These are phyloP conservation scores for Hypocreales sp. DNA, from an alignment of 2,329 filamentous ascomycete species.

Conservation along the genomic window DNA sequence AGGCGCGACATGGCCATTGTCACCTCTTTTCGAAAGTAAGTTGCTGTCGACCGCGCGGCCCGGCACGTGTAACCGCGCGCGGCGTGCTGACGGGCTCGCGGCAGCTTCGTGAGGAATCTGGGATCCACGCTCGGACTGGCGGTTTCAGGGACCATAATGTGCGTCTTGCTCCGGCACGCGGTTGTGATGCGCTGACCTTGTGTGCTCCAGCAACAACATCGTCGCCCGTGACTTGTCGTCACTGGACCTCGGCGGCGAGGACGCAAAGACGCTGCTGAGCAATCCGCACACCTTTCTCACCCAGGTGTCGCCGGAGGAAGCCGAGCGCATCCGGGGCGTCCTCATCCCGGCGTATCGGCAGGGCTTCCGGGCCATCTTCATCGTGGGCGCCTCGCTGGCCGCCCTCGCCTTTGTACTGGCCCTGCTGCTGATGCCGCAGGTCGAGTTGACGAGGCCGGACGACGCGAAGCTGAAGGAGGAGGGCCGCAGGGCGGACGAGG, in stretches of 20 bases:
- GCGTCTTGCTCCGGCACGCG: constrained; percentile 1
- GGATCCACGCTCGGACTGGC: constrained; percentile 23
- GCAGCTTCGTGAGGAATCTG: constrained; percentile 23
- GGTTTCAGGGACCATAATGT: constrained; percentile 22
- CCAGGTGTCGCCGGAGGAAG: constrained; percentile 11
- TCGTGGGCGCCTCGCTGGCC: constrained; percentile 18
- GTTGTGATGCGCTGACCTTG: not conserved
- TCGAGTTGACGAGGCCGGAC: constrained; percentile 20
- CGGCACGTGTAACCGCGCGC: no score
- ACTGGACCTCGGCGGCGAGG: constrained; percentile 8
- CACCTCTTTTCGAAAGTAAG: constrained; percentile 27
- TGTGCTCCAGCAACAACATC: constrained; percentile 18
- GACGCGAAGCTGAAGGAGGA: constrained; percentile 20
- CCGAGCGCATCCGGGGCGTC: constrained; percentile 12
- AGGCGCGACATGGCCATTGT: constrained; percentile 25
- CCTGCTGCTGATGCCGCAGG: constrained; percentile 23
- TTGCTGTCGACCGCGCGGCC: not conserved
- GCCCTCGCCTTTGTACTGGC: constrained; percentile 20
- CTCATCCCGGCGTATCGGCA: constrained; percentile 20
- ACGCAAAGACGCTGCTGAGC: constrained; percentile 12
- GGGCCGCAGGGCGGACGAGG: constrained; percentile 10
- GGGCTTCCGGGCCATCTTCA: constrained; percentile 22
- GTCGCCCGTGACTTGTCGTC: constrained; percentile 13
- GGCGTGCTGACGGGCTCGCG: no score
- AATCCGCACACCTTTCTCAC: constrained; percentile 18